phyloP scores from a whole-genome alignment of 768 basidiomycete genomes.

The Rhizopogon rudus region DNA sequence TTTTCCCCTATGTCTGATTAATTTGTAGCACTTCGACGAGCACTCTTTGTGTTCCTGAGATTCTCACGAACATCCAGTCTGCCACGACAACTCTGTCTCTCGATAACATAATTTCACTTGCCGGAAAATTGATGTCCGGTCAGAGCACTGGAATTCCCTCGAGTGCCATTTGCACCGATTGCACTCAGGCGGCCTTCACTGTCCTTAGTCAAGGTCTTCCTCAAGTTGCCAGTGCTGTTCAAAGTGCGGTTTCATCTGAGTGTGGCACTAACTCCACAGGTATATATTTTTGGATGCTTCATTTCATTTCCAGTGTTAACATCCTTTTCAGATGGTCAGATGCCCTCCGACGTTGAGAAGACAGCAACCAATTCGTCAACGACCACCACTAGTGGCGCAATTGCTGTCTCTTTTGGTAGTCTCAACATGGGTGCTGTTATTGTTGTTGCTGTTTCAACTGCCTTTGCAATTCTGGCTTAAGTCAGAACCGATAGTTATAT shows the following conservation, averaged over 20 bases:
- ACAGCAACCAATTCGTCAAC: conserved; percentile 17
- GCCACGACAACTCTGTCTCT: conserved; percentile 17
- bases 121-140: conserved; percentile 7
- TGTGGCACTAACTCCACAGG: conserved; percentile 54
- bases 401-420: conserved; percentile 15
- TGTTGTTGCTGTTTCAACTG: conserved; percentile 28
- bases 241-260: conserved; percentile 22
- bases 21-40: conserved; percentile 27
- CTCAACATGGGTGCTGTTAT: conserved; percentile 22
- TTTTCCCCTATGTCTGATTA: background rate
- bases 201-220: conserved; percentile 34
- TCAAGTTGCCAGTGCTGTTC: conserved; percentile 19
- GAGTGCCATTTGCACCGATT: conserved; percentile 49
- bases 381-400: conserved; percentile 14
- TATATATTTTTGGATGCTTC: conserved; percentile 22
- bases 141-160: conserved; percentile 13
- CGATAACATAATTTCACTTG: conserved; percentile 12
- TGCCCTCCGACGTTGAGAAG: conserved; percentile 21
- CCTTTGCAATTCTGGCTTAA: conserved; percentile 32
- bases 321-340: conserved; percentile 23
- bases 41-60: conserved; percentile 54
- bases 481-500: background rate
- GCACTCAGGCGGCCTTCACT: conserved; percentile 48
- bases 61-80: conserved; percentile 47
- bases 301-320: background rate